These are phyloP conservation scores for Phaeolepiota aurea DNA, from an alignment of 768 basidiomycete species.

Conservation along the genomic window DNA sequence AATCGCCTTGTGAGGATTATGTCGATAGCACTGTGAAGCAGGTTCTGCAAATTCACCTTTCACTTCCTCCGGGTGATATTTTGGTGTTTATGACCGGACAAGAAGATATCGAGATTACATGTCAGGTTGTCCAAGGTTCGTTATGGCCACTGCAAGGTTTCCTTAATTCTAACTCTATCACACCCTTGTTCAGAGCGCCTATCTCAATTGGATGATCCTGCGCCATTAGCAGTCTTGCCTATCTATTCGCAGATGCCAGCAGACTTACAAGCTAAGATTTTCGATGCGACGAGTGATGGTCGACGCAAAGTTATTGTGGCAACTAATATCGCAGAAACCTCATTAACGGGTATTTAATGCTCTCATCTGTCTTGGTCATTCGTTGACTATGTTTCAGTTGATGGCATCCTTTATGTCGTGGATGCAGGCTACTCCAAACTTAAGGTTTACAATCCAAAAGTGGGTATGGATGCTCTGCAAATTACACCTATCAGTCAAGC, in stretches of 20 bases:
- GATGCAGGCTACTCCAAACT: constrained; percentile 96
- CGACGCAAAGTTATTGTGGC: constrained; percentile 96
- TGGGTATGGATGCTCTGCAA: constrained; percentile 98
- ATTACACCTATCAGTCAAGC: constrained; percentile 99
- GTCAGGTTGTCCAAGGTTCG: constrained; percentile 84
- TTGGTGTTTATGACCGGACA: constrained; percentile 99
- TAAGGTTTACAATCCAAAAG: constrained; percentile 98
- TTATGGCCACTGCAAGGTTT: constrained; percentile 2
- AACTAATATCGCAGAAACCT: constrained; percentile 98
- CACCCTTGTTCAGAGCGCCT: constrained; percentile 69
- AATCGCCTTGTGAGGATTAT: constrained; percentile 98
- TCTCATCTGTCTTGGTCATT: background rate
- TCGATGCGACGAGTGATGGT: constrained; percentile 89
- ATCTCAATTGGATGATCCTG: constrained; percentile 84
- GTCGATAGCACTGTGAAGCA: constrained; percentile 98
- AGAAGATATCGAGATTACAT: constrained; percentile 97
- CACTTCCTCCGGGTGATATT: constrained; percentile 88
- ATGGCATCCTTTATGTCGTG: constrained; percentile 95
- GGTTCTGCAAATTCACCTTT: constrained; percentile 92
- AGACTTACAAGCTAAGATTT: constrained; percentile 96
- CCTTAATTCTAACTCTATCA: constrained; percentile 5
- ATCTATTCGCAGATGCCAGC: constrained; percentile 99
- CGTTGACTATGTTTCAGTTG: constrained; percentile 43
- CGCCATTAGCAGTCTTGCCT: constrained; percentile 83
- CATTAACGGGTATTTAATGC: constrained; percentile 65